Base-by-base conservation (phyloP, 306 rosid genomes). In the Prunus dulcis region DNA sequence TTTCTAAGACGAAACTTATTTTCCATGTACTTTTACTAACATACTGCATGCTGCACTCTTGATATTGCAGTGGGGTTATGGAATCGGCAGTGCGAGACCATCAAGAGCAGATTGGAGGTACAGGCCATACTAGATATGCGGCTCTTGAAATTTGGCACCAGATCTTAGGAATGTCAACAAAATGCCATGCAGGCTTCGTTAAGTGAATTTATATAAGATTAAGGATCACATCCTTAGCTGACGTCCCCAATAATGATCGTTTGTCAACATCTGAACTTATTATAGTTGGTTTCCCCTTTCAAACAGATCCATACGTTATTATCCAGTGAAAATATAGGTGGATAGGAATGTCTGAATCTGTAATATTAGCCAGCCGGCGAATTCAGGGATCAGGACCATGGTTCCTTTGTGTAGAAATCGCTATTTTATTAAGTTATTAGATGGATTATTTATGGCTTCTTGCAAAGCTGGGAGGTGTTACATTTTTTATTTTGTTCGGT, bases 81-180 rank as follows among this genome's bases (percentile, higher is more conserved):
- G 99, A 84, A 70, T 93, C 14, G 72, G 91, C 60, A 64, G 89
- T 63, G 90, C 83, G 78, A 88, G 98, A 79, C 97, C 97, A 22
- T 85, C 99, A 50, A 96, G 97, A 86, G 79, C 91, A 68, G 98
- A 96, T 82, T 91, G 97, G 97, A 89, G 99, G 90, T 93, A 96
- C 78, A 85, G 98, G 83, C 99, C 99, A 64, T 96, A 96, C 87
- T 93, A 82, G 72, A 45, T 62, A 64, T 62, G 7, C 19, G 49
- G 70, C 78, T 58, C 14, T 20, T 22, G 27, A 22, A 32, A 34
- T 9, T 58, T 17, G 51, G 57, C 52, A 15, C 32, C 17, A 15
- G 56, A 23, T 57, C 9, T 15, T 43, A 10, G 27, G n/a, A 73
- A 41, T 73, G 23, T 73, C 41, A 23, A 73, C 38, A 45, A 73